Percentiles rank a stretch among this genome's conserved stretches.
These are phyloP conservation scores for Fonsecaea erecta DNA, from an alignment of 2,329 filamentous ascomycete species.

Conservation along the genomic window DNA sequence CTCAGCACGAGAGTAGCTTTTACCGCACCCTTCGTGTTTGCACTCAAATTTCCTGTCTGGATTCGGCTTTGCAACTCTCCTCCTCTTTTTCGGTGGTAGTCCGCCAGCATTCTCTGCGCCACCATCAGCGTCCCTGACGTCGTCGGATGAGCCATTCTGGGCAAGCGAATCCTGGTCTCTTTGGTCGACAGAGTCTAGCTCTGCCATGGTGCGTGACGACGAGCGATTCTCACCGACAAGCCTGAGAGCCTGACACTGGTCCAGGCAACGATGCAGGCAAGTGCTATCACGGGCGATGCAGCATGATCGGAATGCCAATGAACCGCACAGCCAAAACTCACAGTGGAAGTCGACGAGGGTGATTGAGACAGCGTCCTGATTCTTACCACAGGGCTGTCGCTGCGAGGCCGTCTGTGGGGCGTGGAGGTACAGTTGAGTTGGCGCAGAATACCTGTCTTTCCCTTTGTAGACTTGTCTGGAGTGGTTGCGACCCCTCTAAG, in stretches of 20 bases:
- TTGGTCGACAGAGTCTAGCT: constrained; percentile 18
- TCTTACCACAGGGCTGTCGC: not conserved
- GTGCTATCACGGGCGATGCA: constrained; percentile 13
- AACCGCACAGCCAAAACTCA: constrained; percentile 6
- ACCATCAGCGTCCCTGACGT: constrained; percentile 14
- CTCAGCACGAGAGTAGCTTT: constrained; percentile 94
- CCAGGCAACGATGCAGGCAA: constrained; percentile 9
- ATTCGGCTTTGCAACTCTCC: constrained; percentile 51
- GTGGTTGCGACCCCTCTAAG: not conserved
- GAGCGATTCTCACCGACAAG: not conserved
- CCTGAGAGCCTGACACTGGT: not conserved
- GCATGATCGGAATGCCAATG: constrained; percentile 12
- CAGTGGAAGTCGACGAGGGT: constrained; percentile 1
- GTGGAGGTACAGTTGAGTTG: not conserved
- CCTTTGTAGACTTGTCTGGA: not conserved
- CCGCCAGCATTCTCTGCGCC: not conserved
- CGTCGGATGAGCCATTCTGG: constrained; percentile 20
- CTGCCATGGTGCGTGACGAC: constrained; percentile 26
- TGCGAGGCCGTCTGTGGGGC: not conserved
- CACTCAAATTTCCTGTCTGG: constrained; percentile 71
- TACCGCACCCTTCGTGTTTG: constrained; percentile 83
- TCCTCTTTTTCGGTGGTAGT: constrained; percentile 47
- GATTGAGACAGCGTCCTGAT: not conserved
- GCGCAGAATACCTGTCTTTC: not conserved
- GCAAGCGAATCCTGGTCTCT: constrained; percentile 22